Evolutionary conservation across 2,329 filamentous ascomycete species (phyloP).

Genomic region (Geoglossum cookeanum): DNA sequence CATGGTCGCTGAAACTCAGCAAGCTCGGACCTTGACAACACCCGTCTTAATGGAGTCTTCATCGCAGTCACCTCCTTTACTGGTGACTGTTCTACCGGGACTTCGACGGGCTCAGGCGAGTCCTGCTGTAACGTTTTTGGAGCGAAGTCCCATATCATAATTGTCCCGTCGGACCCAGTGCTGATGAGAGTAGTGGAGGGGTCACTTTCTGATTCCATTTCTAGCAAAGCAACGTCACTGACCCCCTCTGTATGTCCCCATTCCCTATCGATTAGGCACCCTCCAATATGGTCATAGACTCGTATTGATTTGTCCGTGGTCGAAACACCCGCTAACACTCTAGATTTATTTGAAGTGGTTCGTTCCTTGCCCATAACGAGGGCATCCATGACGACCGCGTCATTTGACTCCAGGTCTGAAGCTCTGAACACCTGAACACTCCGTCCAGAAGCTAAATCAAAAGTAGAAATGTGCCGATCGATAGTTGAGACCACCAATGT

Average conservation of each 20-base stretch:
- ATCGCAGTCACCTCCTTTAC: slow-evolving; percentile 31
- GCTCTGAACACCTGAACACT: slow-evolving; percentile 61
- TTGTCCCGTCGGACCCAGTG: slow-evolving; percentile 60
- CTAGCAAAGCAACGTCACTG: slow-evolving; percentile 54
- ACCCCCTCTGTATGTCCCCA: slow-evolving; percentile 93
- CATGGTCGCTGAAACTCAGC: slow-evolving; percentile 49
- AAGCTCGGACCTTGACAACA: slow-evolving; percentile 73
- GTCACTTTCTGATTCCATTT: slow-evolving; percentile 29
- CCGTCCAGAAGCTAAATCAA: slow-evolving; percentile 46
- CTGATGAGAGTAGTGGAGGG: slow-evolving; percentile 39
- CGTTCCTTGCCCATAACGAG: slow-evolving; percentile 40
- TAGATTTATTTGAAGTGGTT: slow-evolving; percentile 35
- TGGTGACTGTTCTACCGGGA: slow-evolving; percentile 18
- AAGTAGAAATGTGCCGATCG: slow-evolving; percentile 40
- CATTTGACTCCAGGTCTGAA: slow-evolving; percentile 57
- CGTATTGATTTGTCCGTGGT: slow-evolving; percentile 92
- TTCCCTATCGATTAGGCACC: slow-evolving; percentile 64
- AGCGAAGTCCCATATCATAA: slow-evolving; percentile 53
- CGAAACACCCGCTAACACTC: slow-evolving; percentile 68
- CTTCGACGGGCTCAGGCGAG: not conserved
- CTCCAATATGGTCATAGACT: slow-evolving; percentile 64
- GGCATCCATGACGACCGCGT: slow-evolving; percentile 68
- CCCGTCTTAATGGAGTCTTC: slow-evolving; percentile 60
- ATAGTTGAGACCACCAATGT: slow-evolving; percentile 39
- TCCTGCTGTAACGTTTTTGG: slow-evolving; percentile 8